Base-by-base conservation (phyloP, 768 basidiomycete genomes). In the Pisolithus albus region DNA sequence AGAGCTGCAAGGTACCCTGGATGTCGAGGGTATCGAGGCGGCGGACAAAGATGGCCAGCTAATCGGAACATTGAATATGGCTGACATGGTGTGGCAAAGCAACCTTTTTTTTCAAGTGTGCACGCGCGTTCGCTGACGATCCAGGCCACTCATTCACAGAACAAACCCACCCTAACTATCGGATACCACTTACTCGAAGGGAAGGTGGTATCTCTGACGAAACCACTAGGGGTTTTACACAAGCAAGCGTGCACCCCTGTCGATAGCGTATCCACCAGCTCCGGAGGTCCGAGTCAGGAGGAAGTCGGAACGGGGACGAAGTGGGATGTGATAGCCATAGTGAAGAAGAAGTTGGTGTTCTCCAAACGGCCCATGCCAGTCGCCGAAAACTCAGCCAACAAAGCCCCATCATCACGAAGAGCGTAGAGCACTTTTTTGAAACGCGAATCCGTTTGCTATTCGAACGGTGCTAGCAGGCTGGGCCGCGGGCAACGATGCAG, bases 131-230 rank as follows among this genome's bases (percentile, higher is more conserved):
- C 47, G 15, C 49, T 55, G 49, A 52, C 44, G 47, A 42, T 38
- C 42, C 28, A 32, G 34, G 47, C 23, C 16, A 43, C 42, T 4
- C 36, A 15, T 23, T 43, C 9, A 38, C 49, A 91, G 89, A 83
- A 80, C 55, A 88, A 84, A 58, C 83, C 89, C 4, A 91, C 83
- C 2, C 75, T 97, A 6, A 67, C 75, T 49, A 87, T 97, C 53
- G 93, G 93, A 11, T 84, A 94, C 67, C 92, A 96, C 61, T 74
- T 93, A 28, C 81, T 97, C 5, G 94, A 97, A 62, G 93, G 93
- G 49, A 89, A 87, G 63, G 74, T 95, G 53, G 75, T 81, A 32
- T 74, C 69, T 42, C 75, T 97, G 7, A 70, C 84, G 2, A 94
- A 90, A 63, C 92, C 93, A 0, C 75, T 90, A 26, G 94, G 88